These are phyloP conservation scores for Globisporangium apiculatum DNA, from an alignment of 352 stramenopile genomes.

Conservation along the genomic window DNA sequence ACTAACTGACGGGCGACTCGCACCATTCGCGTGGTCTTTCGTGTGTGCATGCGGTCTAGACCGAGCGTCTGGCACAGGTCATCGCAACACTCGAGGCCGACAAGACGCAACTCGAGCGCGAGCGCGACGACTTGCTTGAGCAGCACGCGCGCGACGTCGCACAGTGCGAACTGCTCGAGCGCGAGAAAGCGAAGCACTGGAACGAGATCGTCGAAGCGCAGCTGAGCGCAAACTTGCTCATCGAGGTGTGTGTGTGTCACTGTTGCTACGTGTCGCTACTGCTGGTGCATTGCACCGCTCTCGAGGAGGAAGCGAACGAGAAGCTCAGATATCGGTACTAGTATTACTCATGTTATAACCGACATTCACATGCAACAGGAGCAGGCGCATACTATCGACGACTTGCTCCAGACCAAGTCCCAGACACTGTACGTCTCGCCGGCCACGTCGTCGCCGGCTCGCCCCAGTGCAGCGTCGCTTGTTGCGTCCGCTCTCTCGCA, in stretches of 20 bases:
- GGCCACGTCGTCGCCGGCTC: constrained; percentile 13
- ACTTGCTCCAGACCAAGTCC: constrained; percentile 46
- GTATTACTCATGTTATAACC: not conserved
- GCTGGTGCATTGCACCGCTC: too few species aligned
- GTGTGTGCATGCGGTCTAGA: constrained; percentile 7
- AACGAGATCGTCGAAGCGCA: constrained; percentile 68
- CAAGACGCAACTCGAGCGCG: constrained; percentile 27
- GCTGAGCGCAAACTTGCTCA: constrained; percentile 65
- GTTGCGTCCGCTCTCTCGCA: constrained; percentile 6
- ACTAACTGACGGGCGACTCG: too few species aligned
- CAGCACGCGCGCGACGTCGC: constrained; percentile 39
- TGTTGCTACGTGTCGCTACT: too few species aligned
- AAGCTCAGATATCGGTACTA: too few species aligned
- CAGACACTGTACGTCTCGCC: constrained; percentile 28
- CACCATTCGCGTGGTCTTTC: not conserved
- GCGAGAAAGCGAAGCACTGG: constrained; percentile 58
- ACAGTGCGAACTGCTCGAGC: constrained; percentile 45
- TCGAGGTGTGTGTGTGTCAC: constrained; percentile 34
- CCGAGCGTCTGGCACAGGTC: constrained; percentile 23
- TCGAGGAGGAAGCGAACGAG: too few species aligned
- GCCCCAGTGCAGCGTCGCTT: not conserved
- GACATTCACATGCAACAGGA: constrained; percentile 23
- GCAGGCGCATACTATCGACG: constrained; percentile 71
- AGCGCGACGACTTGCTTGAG: constrained; percentile 29
- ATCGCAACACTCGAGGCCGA: constrained; percentile 28